Evolutionary conservation across 2,329 filamentous ascomycete species (phyloP), one percentile per base, ranked within the genome.

Genomic region (Alternaria consortialis): DNA sequence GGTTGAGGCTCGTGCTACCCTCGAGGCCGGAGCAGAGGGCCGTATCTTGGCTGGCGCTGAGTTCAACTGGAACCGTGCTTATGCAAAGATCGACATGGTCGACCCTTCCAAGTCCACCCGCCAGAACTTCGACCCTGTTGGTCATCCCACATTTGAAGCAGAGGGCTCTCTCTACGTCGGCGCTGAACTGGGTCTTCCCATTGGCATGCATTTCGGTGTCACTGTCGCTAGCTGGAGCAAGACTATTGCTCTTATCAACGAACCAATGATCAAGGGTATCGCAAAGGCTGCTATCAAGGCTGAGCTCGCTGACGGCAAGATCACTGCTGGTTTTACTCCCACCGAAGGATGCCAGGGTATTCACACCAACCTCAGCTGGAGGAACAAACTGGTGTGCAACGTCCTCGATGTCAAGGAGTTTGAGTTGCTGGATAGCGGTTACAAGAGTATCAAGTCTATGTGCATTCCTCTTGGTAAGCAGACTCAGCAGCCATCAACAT

Each of bases 241-340:
- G 50, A 32, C 50, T 17, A 36, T 53, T 27, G 50, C 11, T 13
- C 50, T 53, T 7, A 53, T 53, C 23, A 42, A 53, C 15, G 50
- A 53, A 37, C 50, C 50, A 6, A 53, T 53, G 50, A 23, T 53
- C 50, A 53, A 53, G 50, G 50, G 50, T 29, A 43, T 53, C 11
- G 50, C 50, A 6, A 53, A 53, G 36, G 50, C 50, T n/a, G 50
- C 50, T 29, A 34, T 31, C 12, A 42, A 40, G 23, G 50, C 50
- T 31, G 50, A 43, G 37, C 50, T 53, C 7, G 23, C 29, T 23
- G 36, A 53, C 7, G 37, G 50, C 36, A 25, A 53, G 37, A 42
- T 43, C 27, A 29, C 50, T 27, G 50, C 50, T 31, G 50, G 50
- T 5, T 53, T 53, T 20, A 53, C 50, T 5, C 17, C 13, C 5